Percentiles rank a stretch among this genome's conserved stretches.
phyloP scores from a whole-genome alignment of 352 stramenopile genomes.

The Pythium volutum region DNA sequence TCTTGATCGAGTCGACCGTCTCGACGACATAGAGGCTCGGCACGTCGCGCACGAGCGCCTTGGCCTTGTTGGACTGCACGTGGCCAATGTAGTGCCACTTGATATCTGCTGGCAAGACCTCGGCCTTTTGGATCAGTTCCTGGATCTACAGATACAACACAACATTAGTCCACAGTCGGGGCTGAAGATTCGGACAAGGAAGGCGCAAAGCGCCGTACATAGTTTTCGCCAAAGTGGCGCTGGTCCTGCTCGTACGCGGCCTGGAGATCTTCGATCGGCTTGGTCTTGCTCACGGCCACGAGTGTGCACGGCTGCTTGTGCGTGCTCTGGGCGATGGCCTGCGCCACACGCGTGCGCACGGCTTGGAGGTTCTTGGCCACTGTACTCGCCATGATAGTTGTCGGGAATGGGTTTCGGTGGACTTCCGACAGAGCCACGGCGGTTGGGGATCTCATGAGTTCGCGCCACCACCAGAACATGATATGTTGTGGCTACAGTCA shows the following conservation, averaged over 20 bases:
- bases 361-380: constrained; percentile 58
- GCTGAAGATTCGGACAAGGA: not conserved
- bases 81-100: constrained; percentile 99
- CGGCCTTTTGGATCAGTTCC: constrained; percentile 95
- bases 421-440: not conserved
- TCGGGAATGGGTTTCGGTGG: not conserved
- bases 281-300: constrained; percentile 95
- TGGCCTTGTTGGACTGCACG: constrained; percentile 98
- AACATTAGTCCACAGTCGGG: not conserved
- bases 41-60: constrained; percentile 87
- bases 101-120: constrained; percentile 84
- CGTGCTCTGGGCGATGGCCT: constrained; percentile 50
- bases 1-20: constrained; percentile 95
- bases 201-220: constrained; percentile 66
- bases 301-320: constrained; percentile 72
- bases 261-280: constrained; percentile 86
- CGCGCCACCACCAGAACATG: not conserved
- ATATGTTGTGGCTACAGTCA: constrained; percentile 8
- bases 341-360: constrained; percentile 56
- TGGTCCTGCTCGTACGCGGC: constrained; percentile 91
- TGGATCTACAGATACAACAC: constrained; percentile 75
- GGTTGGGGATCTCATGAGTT: not conserved
- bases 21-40: constrained; percentile 95
- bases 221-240: constrained; percentile 98
- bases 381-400: constrained; percentile 11